phyloP scores from a whole-genome alignment of 768 basidiomycete genomes.

The Mycena belliarum region DNA sequence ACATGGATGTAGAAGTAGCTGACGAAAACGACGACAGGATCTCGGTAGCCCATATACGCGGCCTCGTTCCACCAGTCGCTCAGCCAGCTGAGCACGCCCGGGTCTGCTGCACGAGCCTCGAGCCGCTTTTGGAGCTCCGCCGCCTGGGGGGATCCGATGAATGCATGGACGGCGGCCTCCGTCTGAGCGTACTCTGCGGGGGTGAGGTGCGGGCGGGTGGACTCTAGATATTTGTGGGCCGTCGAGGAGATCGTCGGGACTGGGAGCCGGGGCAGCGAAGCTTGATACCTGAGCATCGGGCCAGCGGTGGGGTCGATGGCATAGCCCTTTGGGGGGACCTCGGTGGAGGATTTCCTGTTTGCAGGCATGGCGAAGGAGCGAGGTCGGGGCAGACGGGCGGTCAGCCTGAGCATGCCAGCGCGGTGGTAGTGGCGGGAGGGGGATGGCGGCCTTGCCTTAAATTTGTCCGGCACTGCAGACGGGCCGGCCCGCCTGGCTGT shows the following conservation, averaged over 20 bases:
- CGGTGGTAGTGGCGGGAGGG: background rate
- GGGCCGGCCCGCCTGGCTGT: too few relatives aligned
- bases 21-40: constrained; percentile 88
- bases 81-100: constrained; percentile 77
- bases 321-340: constrained; percentile 46
- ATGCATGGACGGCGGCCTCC: constrained; percentile 58
- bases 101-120: constrained; percentile 67
- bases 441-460: background rate
- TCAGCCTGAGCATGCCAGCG: constrained; percentile 16
- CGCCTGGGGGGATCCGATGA: constrained; percentile 68
- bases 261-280: constrained; percentile 74
- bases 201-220: constrained; percentile 76
- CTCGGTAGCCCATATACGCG: constrained; percentile 86
- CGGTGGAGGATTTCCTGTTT: constrained; percentile 24
- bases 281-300: constrained; percentile 74
- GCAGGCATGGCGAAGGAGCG: constrained; percentile 16
- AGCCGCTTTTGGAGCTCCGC: constrained; percentile 78
- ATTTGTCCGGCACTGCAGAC: background rate
- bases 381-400: constrained; percentile 12
- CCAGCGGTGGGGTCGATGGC: constrained; percentile 55
- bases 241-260: constrained; percentile 85
- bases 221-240: constrained; percentile 84
- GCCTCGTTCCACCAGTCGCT: constrained; percentile 97
- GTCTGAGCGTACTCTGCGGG: constrained; percentile 62
- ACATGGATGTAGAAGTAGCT: constrained; percentile 95